These are phyloP conservation scores for Dunaliella salina DNA, from an alignment of 163 green algal genomes.

Conservation along the genomic window DNA sequence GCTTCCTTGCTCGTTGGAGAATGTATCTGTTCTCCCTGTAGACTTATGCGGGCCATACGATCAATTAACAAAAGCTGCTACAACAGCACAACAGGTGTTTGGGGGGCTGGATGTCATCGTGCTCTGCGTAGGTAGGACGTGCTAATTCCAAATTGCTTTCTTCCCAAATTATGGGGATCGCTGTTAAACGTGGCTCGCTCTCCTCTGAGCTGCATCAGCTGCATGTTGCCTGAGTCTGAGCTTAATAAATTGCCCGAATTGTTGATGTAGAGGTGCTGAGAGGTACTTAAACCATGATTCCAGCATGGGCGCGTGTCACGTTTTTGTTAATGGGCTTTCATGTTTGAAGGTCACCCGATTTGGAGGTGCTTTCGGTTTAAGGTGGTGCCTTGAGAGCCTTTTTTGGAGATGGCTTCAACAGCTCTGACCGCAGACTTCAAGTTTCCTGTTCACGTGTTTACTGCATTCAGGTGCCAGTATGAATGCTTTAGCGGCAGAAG, in stretches of 20 bases:
- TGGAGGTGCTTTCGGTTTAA: background rate
- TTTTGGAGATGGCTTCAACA: background rate
- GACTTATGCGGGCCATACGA: constrained; percentile 50
- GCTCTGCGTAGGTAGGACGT: constrained; percentile 55
- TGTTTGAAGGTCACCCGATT: background rate
- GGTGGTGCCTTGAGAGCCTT: no score
- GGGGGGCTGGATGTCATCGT: constrained; percentile 64
- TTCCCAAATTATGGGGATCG: no score
- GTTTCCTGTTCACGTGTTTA: background rate
- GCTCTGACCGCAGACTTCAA: background rate
- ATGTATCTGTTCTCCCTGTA: constrained; percentile 63
- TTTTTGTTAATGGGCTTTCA: background rate
- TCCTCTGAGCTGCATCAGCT: background rate
- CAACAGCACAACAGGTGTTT: constrained; percentile 58
- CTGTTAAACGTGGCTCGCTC: background rate
- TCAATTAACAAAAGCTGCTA: constrained; percentile 47
- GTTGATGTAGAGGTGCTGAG: no score
- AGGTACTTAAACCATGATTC: no score
- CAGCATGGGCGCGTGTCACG: no score
- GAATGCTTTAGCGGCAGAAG: constrained; percentile 66
- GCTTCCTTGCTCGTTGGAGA: constrained; percentile 6
- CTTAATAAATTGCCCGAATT: background rate
- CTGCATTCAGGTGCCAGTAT: constrained; percentile 52
- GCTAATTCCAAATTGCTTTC: background rate
- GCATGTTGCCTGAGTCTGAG: background rate